Base-by-base conservation (phyloP, 2,329 filamentous ascomycete genomes). In the Aspergillus glaucus region DNA sequence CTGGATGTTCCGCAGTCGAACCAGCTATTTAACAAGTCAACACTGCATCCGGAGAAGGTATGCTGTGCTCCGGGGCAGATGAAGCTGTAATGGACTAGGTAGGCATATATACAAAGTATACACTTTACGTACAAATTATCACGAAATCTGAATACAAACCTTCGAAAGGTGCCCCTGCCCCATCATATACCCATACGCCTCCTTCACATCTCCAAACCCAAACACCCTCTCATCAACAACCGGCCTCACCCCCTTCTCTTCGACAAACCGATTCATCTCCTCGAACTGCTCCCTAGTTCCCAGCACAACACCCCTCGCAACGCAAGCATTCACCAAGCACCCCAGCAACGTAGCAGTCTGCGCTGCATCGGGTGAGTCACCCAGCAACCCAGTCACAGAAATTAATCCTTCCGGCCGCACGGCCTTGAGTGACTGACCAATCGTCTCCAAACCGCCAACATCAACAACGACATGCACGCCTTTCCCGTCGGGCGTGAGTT, bases 391-490 rank as follows among this genome's bases (percentile, higher is more conserved):
- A n/a, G 79, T 76, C 46, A 79, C 71, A 40, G 62, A 64, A 52
- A 77, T 72, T 3, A 78, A 65, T 19, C 77, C 78, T 48, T 78
- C 77, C 17, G 76, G 69, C 28, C 64, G 63, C 30, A 75, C 56
- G 3, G 71, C 69, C 52, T 69, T 66, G 12, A 72, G 55, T 15
- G 48, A 68, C 58, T 78, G 74, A 12, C 64, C 64, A 58, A 81
- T 68, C 1, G 79, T 81, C 9, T 64, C 70, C 0, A 72, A 69
- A 0, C 79, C 79, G 21, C 79, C 80, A 4, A 82, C 77, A 59
- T 84, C 80, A 28, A 82, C 59, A 37, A 83, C 65, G 49, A 79
- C 70, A 53, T 80, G 69, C 3, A 80, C 75, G 10, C 80, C 80
- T 2, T 56, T 56, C 1, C 66, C 66, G 8, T 64, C 59, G 0